Conservation (phyloP, 805 yeast species). For the Monosporozyma aerobia region DNA sequence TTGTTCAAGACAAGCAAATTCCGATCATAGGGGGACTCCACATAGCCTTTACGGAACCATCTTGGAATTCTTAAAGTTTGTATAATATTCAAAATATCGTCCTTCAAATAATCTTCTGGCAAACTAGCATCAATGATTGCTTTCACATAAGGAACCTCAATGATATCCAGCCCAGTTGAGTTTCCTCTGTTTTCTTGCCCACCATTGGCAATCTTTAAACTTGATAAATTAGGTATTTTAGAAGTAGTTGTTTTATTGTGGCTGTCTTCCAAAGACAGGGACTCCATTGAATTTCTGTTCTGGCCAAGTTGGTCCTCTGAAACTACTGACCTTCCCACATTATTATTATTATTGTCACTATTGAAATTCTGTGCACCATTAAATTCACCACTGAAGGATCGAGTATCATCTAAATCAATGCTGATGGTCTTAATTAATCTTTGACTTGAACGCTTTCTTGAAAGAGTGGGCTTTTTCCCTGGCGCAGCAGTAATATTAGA, state of each 20-base stretch:
- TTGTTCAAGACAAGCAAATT: conserved; percentile 46
- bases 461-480: conserved; percentile 13
- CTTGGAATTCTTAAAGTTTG: conserved; percentile 59
- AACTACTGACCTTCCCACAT: neutral
- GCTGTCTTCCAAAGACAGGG: neutral
- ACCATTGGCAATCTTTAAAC: conserved; percentile 7
- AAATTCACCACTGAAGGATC: neutral
- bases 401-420: conserved; percentile 13
- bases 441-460: conserved; percentile 22
- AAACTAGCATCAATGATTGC: conserved; percentile 64
- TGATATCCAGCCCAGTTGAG: conserved; percentile 10
- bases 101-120: conserved; percentile 78
- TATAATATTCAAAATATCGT: conserved; percentile 60
- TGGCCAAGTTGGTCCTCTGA: neutral
- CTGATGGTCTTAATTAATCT: conserved; percentile 24
- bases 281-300: neutral
- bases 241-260: neutral
- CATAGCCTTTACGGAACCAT: conserved; percentile 53
- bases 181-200: conserved; percentile 1
- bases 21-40: conserved; percentile 26
- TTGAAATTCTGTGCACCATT: neutral
- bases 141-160: conserved; percentile 40
- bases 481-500: neutral
- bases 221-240: conserved; percentile 4
- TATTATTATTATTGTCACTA: neutral